Base-by-base conservation (phyloP, 139 green algal genomes). In the Nannochloris sp. region DNA sequence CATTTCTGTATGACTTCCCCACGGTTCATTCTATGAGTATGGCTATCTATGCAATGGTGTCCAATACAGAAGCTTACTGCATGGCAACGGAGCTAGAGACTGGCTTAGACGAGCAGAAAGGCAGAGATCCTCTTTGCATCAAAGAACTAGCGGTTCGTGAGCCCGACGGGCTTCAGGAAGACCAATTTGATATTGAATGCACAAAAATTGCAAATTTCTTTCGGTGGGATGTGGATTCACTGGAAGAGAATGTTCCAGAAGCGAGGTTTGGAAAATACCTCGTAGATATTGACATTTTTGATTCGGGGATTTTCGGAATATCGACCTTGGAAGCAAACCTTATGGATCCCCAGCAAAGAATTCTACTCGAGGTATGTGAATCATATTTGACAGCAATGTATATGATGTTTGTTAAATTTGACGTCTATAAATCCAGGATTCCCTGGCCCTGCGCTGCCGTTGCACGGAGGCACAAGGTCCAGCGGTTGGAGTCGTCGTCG, bases 321-420 rank as follows among this genome's bases (percentile, higher is more conserved):
- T 45, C 65, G 12, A 49, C 55, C 3, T 20, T 59, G 2, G 88
- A 96, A 57, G 84, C 85, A 1, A 46, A 51, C 3, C 62, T 80
- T 6, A 76, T 94, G 68, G 88, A 95, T 60, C 81, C 87, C 0
- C 87, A 94, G 74, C 79, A 87, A 72, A 82, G 87, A 14, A 50
- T 94, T 53, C 73, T 90, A 61, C 69, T 92, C 65, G 74, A 90
- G 46, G 46, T 23, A 14, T 6, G 46, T 53, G 17, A 14, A 53
- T 40, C 33, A 40, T 40, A 40, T 6, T 40, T 12, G 9, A 6
- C 33, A 40, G 33, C 33, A 40, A 40, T 40, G 33, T 40, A 40
- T 8, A 40, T 40, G 11, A 1, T 12, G 9, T 40, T 40, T 40
- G 6, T 13, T 40, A 13, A 40, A 40, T 1, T 40, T 12, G 11